Evolutionary conservation across 176 grass and related monocot genomes (phyloP), one percentile per base, ranked within the genome.

Genomic region (Olyra latifolia): DNA sequence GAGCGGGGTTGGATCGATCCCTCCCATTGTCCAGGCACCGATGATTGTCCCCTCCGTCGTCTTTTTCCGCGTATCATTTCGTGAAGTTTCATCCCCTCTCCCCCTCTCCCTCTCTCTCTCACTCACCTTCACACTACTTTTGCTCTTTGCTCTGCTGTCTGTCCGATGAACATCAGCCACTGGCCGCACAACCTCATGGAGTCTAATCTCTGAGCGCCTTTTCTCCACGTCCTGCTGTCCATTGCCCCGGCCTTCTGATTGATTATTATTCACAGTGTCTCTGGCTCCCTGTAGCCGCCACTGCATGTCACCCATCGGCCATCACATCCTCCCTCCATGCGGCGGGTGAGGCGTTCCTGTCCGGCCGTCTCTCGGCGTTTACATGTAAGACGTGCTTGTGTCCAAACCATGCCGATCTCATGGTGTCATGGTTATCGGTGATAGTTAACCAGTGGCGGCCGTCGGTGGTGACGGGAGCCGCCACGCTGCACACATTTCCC

Each of bases 291-390:
- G 35, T 52, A 44, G 64, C 25, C n/a, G 9, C 43, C 6, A 17
- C 5, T 28, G n/a, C n/a, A n/a, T n/a, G n/a, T n/a, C n/a, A n/a
- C n/a, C n/a, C n/a, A 0, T 8, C 41, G 11, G 42, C 71, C 62
- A 16, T 62, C 78, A 87, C 62, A 45, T 16, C 62, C 24, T 59
- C 32, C 32, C 32, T 35, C 32, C 46, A 17, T 35, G 2, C 41
- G 85, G 71, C 76, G 55, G 72, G 71, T 82, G 66, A 10, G 17
- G 50, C 55, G 85, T 82, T 77, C 79, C 6, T 64, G 43, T 77
- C 79, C 68, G 32, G 32, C 32, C 49, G n/a, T 41, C 62, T 53
- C 46, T 12, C 46, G 13, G n/a, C 72, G 54, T 19, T 19, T 41
- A 57, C 69, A 3, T 41, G 24, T 39, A 75, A 69, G 61, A 75